Evolutionary conservation across 768 basidiomycete species (phyloP), one percentile per base, ranked within the genome.

Genomic region (Mycena maculata): DNA sequence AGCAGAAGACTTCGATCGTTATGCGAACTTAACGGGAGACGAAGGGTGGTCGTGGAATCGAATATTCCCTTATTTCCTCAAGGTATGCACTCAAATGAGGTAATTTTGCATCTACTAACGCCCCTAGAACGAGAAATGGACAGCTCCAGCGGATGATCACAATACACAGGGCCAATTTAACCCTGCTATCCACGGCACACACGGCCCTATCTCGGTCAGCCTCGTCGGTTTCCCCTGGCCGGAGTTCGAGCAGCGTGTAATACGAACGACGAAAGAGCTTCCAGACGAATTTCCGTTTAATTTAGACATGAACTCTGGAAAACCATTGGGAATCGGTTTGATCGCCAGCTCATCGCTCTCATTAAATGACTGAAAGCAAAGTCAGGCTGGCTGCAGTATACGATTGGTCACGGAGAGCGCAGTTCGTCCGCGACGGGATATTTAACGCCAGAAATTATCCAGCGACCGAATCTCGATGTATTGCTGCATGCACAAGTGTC

Each of bases 21-120:
- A 68, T 42, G 79, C 79, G 2, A 42, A 50, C 1, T 62, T 78
- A 20, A 75, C 78, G 30, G 76, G 75, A 2, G 80, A 82, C 61
- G 27, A 52, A 5, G 78, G 79, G 3, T 82, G 81, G 81, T 74
- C 77, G 7, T 82, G 80, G 80, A 65, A 77, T 22, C 70, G 60
- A 42, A 36, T 77, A 10, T 62, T 72, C 45, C 73, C 63, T n/a
- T 77, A 74, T 57, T 69, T 76, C 39, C 62, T 59, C 9, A 77
- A 74, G 66, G 77, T 76, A 56, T 10, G 23, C 12, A 23, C 38
- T 22, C 13, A 25, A 53, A 39, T 38, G 31, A 33, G 33, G 25
- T 16, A n/a, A 9, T n/a, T 44, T 39, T 23, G 28, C 9, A 57
- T 59, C n/a, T 36, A 67, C 16, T 33, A 16, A 60, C 20, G 20